phyloP scores from a whole-genome alignment of 179 eudicot genomes.

The Pouteria campechiana region DNA sequence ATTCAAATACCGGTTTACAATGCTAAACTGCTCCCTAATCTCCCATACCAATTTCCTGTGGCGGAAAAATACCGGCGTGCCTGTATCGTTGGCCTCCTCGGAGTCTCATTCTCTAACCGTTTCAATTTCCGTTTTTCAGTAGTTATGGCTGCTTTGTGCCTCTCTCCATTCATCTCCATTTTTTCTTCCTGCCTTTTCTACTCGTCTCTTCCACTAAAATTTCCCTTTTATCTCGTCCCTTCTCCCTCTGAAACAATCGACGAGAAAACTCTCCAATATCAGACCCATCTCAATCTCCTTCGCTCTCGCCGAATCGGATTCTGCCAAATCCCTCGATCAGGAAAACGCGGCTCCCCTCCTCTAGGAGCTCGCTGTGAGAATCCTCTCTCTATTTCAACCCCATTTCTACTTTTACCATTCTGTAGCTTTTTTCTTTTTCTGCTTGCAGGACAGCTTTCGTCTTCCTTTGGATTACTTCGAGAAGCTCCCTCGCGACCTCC shows the following conservation, averaged over 20 bases:
- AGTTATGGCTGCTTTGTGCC: no score
- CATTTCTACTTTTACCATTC: neutral
- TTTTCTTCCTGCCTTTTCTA: slow-evolving; percentile 5
- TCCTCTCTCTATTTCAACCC: neutral
- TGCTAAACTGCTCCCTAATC: no score
- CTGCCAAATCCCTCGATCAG: slow-evolving; percentile 33
- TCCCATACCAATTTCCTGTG: no score
- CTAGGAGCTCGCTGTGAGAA: slow-evolving; percentile 43
- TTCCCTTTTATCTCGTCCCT: slow-evolving; percentile 6
- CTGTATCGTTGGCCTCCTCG: no score
- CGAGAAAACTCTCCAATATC: slow-evolving; percentile 2
- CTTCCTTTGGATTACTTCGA: slow-evolving; percentile 80
- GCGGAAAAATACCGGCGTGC: no score
- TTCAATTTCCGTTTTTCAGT: no score
- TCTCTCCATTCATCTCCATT: slow-evolving; percentile 7
- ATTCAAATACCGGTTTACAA: no score
- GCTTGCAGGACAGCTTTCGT: slow-evolving; percentile 61
- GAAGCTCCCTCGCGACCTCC: slow-evolving; percentile 83
- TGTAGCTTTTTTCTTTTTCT: neutral
- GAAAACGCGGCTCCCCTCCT: slow-evolving; percentile 42
- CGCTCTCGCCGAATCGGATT: slow-evolving; percentile 66
- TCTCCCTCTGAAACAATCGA: neutral
- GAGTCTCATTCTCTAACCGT: no score
- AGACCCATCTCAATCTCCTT: slow-evolving; percentile 21
- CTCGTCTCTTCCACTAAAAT: slow-evolving; percentile 6